Base-by-base conservation (phyloP, 257 asterid species). In the Galeopsis tetrahit region DNA sequence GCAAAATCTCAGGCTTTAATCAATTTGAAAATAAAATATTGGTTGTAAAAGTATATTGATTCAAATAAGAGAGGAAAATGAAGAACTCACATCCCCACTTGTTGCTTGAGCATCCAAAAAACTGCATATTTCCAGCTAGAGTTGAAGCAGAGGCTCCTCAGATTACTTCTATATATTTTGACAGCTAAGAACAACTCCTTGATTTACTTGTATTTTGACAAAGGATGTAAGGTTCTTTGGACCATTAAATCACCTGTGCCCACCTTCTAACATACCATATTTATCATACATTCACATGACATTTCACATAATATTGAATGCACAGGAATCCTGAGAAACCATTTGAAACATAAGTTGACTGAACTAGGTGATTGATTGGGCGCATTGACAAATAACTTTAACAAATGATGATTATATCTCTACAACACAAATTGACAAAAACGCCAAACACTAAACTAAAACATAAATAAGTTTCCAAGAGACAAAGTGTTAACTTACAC, bases 21-120 rank as follows among this genome's bases (percentile, higher is more conserved):
- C 13, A 8, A 43, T 35, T 35, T 10, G 33, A 56, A 36, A n/a
- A 21, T 8, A 21, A 2, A 6, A 5, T 35, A 7, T 44, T 59
- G 5, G 3, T 28, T 3, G 40, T 13, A 51, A 21, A 60, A 70
- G 14, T 8, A 49, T 36, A 28, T 6, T 4, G 14, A 34, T 35
- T 59, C 70, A 69, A 2, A 61, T 32, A 4, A 59, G 15, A 63
- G 38, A 15, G 51, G 52, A 48, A 55, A 63, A 44, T 63, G 71
- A 68, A 77, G 59, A 69, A 85, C 98, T 89, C 85, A 93, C 98
- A 85, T 87, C 78, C 84, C 86, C 28, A 92, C 68, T 63, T 83
- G 91, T 64, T 89, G 96, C 67, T 82, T 84, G 79, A 91, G 94
- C 88, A 88, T 91, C 98, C 98, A 93, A 74, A 93, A 89, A 77